Conservation (phyloP, 164 flowering plant species). For the Nymphaea thermarum region DNA sequence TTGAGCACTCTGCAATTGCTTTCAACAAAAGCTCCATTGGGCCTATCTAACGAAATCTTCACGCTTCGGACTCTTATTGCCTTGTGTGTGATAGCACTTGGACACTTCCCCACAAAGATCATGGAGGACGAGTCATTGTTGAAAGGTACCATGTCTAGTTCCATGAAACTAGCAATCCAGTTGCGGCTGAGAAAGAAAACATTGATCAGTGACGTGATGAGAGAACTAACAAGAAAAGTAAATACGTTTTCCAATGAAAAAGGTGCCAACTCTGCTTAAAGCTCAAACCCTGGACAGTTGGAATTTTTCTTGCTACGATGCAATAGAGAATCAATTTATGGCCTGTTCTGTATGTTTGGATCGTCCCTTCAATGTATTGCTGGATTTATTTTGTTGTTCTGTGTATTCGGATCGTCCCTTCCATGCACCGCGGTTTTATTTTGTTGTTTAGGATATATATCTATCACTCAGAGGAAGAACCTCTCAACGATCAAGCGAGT, state of each 20-base stretch:
- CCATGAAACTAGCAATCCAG: slow-evolving; percentile 46
- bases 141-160: slow-evolving; percentile 19
- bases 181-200: slow-evolving; percentile 86
- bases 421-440: no score
- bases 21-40: slow-evolving; percentile 69
- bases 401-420: no score
- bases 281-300: background rate
- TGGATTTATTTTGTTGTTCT: no score
- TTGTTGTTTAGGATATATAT: no score
- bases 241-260: slow-evolving; percentile 20
- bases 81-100: slow-evolving; percentile 59
- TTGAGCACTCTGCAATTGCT: slow-evolving; percentile 47
- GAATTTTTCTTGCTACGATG: background rate
- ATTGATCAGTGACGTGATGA: slow-evolving; percentile 61
- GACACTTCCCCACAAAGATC: slow-evolving; percentile 73
- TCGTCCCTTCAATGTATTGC: no score
- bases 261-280: slow-evolving; percentile 3
- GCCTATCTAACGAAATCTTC: slow-evolving; percentile 49
- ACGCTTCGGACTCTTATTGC: slow-evolving; percentile 64
- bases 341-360: background rate
- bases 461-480: no score
- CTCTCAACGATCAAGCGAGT: no score
- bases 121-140: slow-evolving; percentile 67
- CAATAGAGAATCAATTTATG: background rate
- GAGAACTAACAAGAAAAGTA: slow-evolving; percentile 50